Base-by-base conservation (phyloP, 768 basidiomycete species). In the Tephrocybe sp. region DNA sequence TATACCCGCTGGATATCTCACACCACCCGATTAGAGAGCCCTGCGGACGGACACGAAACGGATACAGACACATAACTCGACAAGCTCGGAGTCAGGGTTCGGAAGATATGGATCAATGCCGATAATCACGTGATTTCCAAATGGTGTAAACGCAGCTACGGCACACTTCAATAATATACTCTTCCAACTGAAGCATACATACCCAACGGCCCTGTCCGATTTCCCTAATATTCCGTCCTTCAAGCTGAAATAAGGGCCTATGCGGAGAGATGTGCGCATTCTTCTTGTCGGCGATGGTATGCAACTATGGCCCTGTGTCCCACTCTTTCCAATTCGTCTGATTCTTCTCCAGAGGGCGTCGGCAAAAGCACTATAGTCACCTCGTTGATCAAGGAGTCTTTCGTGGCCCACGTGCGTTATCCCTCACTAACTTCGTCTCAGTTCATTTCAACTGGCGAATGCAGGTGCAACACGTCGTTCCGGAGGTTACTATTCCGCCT, bases 321-420 rank as follows among this genome's bases (percentile, higher is more conserved):
- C 52, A 45, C 53, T 60, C 53, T 55, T 36, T 56, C 54, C 40
- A 25, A 48, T 51, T 40, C 52, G 20, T 45, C 50, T 40, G 49
- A 45, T 34, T 39, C 48, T 47, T 46, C 53, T 57, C 33, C 67
- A 98, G 94, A 96, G 77, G 92, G 91, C 58, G 96, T 98, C 61
- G 96, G 96, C 58, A 99, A 99, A 77, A 95, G 93, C 68, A 94
- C 93, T 40, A 94, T 98, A 65, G 85, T 98, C 66, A 97, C 93
- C 17, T 93, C 93, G 30, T 80, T 98, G 65, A 98, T 99, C 72
- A 98, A 98, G 68, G 93, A 96, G 68, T 86, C 90, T 26, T 97
- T 88, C 66, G 90, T 98, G 45, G 75, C 89, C 34, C 90, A 94
- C 72, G 95, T 94, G 69, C 57, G 66, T 60, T 21, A 37, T 43